These are phyloP conservation scores for Sporodiniella umbellata DNA, from an alignment of 371 early-diverging fungal genomes.

Conservation along the genomic window DNA sequence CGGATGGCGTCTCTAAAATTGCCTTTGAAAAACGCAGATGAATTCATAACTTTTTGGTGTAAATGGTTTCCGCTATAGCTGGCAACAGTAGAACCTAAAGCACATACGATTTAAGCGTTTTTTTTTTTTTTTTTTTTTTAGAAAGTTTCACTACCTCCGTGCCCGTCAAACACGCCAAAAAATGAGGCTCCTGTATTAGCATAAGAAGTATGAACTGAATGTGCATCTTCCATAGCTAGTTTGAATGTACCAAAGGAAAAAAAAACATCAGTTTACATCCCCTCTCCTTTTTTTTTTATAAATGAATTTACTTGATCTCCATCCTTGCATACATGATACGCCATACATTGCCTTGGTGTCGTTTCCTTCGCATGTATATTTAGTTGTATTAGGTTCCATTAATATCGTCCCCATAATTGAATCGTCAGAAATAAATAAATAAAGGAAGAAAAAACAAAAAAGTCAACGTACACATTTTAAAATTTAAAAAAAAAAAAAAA, in stretches of 20 bases:
- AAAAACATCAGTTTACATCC: too few relatives aligned
- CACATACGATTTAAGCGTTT: too few relatives aligned
- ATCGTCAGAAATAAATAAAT: neutral
- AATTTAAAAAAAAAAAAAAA: neutral
- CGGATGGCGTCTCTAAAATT: conserved; percentile 74
- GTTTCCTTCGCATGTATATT: conserved; percentile 68
- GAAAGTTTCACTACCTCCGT: conserved; percentile 67
- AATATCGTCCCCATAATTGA: conserved; percentile 88
- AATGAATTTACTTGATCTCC: conserved; percentile 81
- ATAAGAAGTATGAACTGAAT: conserved; percentile 74
- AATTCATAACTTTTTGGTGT: conserved; percentile 62
- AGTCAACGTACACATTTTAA: neutral
- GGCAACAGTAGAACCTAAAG: conserved; percentile 56
- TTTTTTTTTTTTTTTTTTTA: too few relatives aligned
- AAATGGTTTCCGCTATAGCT: conserved; percentile 75
- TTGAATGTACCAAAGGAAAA: too few relatives aligned
- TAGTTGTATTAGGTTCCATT: conserved; percentile 86
- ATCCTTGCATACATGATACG: conserved; percentile 94
- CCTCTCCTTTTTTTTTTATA: neutral
- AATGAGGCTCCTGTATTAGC: conserved; percentile 54
- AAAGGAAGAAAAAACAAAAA: neutral
- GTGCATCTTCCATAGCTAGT: conserved; percentile 93
- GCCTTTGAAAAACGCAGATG: conserved; percentile 56
- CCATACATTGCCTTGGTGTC: conserved; percentile 82
- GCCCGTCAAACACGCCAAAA: conserved; percentile 96